A percentile compares a stretch with the other conserved stretches of the same genome.
These are phyloP conservation scores for Salvia hispanica DNA, from an alignment of 257 asterid genomes.

Conservation along the genomic window DNA sequence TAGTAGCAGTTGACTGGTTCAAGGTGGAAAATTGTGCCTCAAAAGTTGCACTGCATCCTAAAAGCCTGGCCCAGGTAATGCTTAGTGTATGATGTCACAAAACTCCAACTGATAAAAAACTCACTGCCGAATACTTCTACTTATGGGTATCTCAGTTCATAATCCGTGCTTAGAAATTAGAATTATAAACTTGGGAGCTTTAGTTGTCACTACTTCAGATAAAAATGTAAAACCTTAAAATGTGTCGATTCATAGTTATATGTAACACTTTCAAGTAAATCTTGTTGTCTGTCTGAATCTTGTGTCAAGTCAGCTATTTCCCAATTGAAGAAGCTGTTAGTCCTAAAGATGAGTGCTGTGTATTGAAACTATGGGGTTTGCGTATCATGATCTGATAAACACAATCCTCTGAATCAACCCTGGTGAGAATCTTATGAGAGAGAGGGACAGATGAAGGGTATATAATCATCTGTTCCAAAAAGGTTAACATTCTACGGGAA, in stretches of 20 bases:
- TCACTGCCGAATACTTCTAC: not conserved
- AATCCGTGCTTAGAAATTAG: not conserved
- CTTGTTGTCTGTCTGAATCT: slow-evolving; percentile 1
- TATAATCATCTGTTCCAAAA: no score
- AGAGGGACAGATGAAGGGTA: no score
- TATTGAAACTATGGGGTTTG: not conserved
- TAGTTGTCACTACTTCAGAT: slow-evolving; percentile 11
- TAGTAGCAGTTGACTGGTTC: slow-evolving; percentile 97
- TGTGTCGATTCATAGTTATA: slow-evolving; percentile 19
- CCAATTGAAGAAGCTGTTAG: slow-evolving; percentile 10
- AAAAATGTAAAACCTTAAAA: not conserved
- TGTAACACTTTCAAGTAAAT: slow-evolving; percentile 8
- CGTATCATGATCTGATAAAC: not conserved
- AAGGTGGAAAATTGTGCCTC: slow-evolving; percentile 65
- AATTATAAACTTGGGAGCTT: not conserved
- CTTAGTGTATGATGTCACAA: slow-evolving; percentile 10
- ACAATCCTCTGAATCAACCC: not conserved
- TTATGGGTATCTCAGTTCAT: slow-evolving; percentile 1
- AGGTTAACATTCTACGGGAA: not conserved
- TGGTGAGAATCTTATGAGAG: not conserved
- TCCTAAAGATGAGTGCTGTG: not conserved
- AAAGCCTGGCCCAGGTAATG: slow-evolving; percentile 83
- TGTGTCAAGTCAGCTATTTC: not conserved
- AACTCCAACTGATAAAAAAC: not conserved
- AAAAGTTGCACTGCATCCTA: slow-evolving; percentile 81